Percentiles rank a stretch among this genome's conserved stretches.
phyloP scores from a whole-genome alignment of 1,139 yeast genomes.

The Debaryomycetaceae sp. region DNA sequence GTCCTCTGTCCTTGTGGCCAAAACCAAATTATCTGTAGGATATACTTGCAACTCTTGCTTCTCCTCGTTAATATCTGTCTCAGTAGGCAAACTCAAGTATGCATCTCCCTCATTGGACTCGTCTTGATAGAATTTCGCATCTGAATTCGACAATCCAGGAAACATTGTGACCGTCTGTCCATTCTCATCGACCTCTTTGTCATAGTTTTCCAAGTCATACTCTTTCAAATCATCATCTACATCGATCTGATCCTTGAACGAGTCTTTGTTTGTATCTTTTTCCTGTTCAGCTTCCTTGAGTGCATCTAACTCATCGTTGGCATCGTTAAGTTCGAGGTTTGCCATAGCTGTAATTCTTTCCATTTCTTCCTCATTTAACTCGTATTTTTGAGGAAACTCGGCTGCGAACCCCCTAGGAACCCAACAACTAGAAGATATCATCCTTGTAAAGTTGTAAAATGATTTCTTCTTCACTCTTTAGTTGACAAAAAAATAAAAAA shows the following conservation, averaged over 20 bases:
- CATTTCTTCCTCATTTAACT: constrained; percentile 88
- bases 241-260: constrained; percentile 52
- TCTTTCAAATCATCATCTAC: constrained; percentile 83
- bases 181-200: constrained; percentile 54
- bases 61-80: constrained; percentile 64
- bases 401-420: constrained; percentile 95
- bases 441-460: constrained; percentile 18
- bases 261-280: constrained; percentile 14
- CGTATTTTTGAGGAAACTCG: constrained; percentile 88
- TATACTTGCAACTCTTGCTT: constrained; percentile 81
- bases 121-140: constrained; percentile 48
- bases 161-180: constrained; percentile 60
- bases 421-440: constrained; percentile 94
- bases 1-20: constrained; percentile 95
- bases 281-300: constrained; percentile 18
- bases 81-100: constrained; percentile 70
- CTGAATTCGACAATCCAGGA: constrained; percentile 62
- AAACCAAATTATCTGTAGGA: constrained; percentile 84
- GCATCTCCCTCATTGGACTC: constrained; percentile 62
- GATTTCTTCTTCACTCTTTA: not conserved
- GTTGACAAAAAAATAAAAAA: too few species aligned
- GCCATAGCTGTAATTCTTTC: constrained; percentile 87
- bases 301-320: constrained; percentile 48
- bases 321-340: constrained; percentile 73
- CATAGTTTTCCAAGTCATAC: constrained; percentile 82